A percentile compares a stretch with the other conserved stretches of the same genome.
Conservation (phyloP, 257 asterid species). For the Capsicum pubescens region DNA sequence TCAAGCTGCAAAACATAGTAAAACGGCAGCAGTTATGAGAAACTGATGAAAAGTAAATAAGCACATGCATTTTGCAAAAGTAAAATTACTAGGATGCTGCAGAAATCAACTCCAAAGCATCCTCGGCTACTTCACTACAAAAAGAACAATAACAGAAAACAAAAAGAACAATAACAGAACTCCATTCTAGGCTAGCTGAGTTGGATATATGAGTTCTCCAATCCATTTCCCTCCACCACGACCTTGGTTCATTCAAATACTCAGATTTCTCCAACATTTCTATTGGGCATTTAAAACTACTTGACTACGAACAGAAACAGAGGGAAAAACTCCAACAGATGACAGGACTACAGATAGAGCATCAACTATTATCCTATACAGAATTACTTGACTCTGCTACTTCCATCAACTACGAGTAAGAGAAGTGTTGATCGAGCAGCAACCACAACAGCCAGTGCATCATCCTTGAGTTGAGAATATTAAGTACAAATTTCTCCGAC, state of each 20-base stretch:
- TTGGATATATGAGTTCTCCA: conserved; percentile 4
- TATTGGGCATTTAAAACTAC: neutral
- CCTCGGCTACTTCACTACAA: conserved; percentile 18
- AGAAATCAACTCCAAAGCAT: conserved; percentile 22
- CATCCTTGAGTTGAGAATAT: neutral
- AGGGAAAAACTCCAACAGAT: conserved; percentile 14
- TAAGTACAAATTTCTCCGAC: neutral
- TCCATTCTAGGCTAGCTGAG: neutral
- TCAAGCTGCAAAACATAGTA: conserved; percentile 62
- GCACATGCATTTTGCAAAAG: conserved; percentile 22
- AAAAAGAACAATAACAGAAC: neutral
- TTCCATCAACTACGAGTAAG: neutral
- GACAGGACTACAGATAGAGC: conserved; percentile 3
- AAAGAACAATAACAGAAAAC: neutral
- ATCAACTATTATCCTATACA: conserved; percentile 23
- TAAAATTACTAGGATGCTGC: conserved; percentile 18
- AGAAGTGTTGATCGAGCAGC: neutral
- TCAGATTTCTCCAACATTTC: neutral
- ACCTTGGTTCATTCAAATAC: conserved; percentile 10
- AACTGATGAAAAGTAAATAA: conserved; percentile 7
- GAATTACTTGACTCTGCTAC: conserved; percentile 10
- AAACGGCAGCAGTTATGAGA: conserved; percentile 7
- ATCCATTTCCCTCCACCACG: neutral
- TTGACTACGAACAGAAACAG: conserved; percentile 8
- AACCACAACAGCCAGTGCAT: neutral